Percentiles rank a stretch among this genome's conserved stretches.
Evolutionary conservation across 352 stramenopile genomes (phyloP).

Genomic region (Phytophthora multivora): DNA sequence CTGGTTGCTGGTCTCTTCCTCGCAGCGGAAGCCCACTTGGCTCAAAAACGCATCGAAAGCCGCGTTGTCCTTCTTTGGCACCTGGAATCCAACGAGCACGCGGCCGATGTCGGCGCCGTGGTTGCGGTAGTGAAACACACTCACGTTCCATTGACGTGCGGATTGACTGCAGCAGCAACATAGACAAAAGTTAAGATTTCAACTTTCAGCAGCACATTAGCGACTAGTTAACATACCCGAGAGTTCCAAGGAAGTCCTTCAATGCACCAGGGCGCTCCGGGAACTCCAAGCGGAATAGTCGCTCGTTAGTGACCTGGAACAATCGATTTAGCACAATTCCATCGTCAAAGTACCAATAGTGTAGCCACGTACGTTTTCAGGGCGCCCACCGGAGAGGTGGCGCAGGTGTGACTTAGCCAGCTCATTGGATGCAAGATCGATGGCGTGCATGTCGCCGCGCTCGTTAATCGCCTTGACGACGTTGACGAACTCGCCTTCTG

Average conservation of each 20-base stretch:
- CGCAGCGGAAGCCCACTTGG: conserved; percentile 74
- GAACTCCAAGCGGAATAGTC: conserved; percentile 97
- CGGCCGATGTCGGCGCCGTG: conserved; percentile 98
- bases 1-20: conserved; percentile 87
- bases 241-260: conserved; percentile 93
- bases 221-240: conserved; percentile 49
- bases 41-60: conserved; percentile 70
- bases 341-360: not conserved
- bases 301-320: conserved; percentile 85
- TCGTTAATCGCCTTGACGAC: conserved; percentile 76
- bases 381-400: conserved; percentile 94
- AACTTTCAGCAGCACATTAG: not conserved
- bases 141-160: conserved; percentile 94
- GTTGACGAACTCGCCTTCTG: conserved; percentile 58
- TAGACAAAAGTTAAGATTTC: conserved; percentile 1
- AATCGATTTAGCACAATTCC: conserved; percentile 5
- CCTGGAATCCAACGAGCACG: conserved; percentile 97
- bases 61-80: conserved; percentile 60
- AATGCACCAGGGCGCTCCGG: conserved; percentile 91
- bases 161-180: conserved; percentile 33
- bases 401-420: conserved; percentile 96
- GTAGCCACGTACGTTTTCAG: conserved; percentile 52
- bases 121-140: conserved; percentile 99
- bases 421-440: conserved; percentile 96
- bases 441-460: conserved; percentile 86